Conservation (phyloP, 2,329 filamentous ascomycete genomes). For the Fusarium secorum region DNA sequence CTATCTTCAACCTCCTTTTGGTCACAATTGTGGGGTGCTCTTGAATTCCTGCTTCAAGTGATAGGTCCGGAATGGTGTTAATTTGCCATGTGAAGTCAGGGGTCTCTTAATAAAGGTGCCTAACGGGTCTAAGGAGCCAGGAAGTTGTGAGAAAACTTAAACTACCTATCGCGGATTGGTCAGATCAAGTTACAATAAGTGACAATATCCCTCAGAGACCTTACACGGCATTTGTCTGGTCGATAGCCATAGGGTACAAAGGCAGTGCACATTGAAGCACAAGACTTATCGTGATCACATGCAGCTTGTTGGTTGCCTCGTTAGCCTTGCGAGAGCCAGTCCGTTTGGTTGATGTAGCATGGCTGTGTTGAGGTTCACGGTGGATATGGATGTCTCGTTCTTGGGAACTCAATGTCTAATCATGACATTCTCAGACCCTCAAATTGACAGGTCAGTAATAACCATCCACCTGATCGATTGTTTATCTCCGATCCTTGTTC, state of each 20-base stretch:
- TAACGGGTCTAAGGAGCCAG: not conserved
- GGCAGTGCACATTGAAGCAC: constrained; percentile 20
- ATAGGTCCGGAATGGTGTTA: constrained; percentile 5
- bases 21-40: constrained; percentile 13
- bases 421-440: constrained; percentile 12
- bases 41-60: constrained; percentile 17
- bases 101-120: constrained; percentile 6
- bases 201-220: not conserved
- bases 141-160: not conserved
- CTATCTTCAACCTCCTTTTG: not conserved
- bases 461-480: not conserved
- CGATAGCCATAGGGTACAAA: constrained; percentile 8
- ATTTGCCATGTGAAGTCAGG: constrained; percentile 6
- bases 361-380: constrained; percentile 14
- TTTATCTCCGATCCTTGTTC: not conserved
- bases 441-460: not conserved
- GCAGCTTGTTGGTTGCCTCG: not conserved
- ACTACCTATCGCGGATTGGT: not conserved
- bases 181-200: not conserved
- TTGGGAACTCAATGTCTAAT: not conserved
- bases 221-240: constrained; percentile 2
- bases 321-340: not conserved
- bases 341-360: constrained; percentile 1
- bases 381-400: constrained; percentile 16
- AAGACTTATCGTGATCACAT: constrained; percentile 1